Conservation (phyloP, 1,284 basidiomycete genomes). For the Melampsora americana region DNA sequence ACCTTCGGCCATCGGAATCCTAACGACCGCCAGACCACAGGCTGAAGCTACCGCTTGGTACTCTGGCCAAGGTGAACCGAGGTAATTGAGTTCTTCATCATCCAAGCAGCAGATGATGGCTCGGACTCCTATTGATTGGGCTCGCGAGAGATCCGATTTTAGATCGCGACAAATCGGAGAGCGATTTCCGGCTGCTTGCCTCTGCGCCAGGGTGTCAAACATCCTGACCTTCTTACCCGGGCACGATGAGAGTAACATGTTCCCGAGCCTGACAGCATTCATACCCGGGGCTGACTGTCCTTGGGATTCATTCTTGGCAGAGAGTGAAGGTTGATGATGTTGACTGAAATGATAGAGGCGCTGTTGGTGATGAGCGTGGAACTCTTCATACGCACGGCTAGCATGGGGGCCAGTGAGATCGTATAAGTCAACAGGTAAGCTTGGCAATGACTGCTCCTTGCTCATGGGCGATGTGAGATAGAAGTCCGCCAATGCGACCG, state of each 20-base stretch:
- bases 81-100: constrained; percentile 74
- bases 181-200: constrained; percentile 62
- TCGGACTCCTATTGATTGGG: constrained; percentile 70
- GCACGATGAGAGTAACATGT: constrained; percentile 83
- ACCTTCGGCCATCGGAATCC: constrained; percentile 86
- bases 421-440: constrained; percentile 27
- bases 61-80: constrained; percentile 77
- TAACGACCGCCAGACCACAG: constrained; percentile 72
- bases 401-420: constrained; percentile 27
- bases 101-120: constrained; percentile 85
- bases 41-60: constrained; percentile 66
- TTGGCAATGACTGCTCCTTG: neutral
- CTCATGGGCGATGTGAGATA: neutral
- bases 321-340: neutral
- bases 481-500: neutral
- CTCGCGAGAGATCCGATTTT: constrained; percentile 69
- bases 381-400: neutral
- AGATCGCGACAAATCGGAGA: constrained; percentile 81
- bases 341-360: neutral
- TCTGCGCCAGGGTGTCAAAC: constrained; percentile 48
- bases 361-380: constrained; percentile 27
- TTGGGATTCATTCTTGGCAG: neutral
- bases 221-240: constrained; percentile 95
- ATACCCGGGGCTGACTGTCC: neutral
- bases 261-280: constrained; percentile 63